Base-by-base conservation (phyloP, 2,329 filamentous ascomycete species). In the Aspergillus persii region DNA sequence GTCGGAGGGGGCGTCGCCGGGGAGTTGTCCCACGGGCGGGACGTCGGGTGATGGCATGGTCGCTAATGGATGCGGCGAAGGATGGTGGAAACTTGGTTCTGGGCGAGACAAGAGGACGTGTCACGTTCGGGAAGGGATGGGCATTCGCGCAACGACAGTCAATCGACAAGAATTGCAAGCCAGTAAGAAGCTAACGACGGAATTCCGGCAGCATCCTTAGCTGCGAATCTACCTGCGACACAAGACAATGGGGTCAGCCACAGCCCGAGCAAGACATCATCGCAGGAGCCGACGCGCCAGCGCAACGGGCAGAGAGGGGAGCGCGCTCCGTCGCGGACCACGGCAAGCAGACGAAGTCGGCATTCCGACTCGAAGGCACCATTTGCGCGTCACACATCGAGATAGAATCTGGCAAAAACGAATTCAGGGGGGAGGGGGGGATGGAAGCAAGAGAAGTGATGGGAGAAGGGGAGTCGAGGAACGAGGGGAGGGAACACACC, bases 21-120 rank as follows among this genome's bases (percentile, higher is more conserved):
- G 58, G 18, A 66, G 63, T 29, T 69, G 63, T 46, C 69, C 70
- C 33, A 62, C 54, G 27, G 69, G 69, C 41, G 70, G 65, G 52
- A 68, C 49, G 55, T 74, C 69, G 27, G 75, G 73, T 8, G 72
- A 76, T 48, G 74, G 69, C 75, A 77, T 77, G 61, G 41, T 70
- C 54, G 18, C 4, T 39, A 41, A 59, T 30, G 50, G 56, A 46
- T 7, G 8, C 18, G 18, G 18, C 26, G 15, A 49, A 36, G 53
- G 56, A 41, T 12, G 36, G 15, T 41, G 26, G 44, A 44, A 58
- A 58, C 33, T 52, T 41, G 31, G 51, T 50, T 46, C 47, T 58
- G 54, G 53, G 52, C 58, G 50, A 58, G 44, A 58, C 51, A 41
- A 55, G 52, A 51, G 49, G 41, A 58, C 59, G 60, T 61, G 58